A percentile compares a stretch with the other conserved stretches of the same genome.
Conservation (phyloP, 148 eudicot species). For the Rhododendron mucronatum region DNA sequence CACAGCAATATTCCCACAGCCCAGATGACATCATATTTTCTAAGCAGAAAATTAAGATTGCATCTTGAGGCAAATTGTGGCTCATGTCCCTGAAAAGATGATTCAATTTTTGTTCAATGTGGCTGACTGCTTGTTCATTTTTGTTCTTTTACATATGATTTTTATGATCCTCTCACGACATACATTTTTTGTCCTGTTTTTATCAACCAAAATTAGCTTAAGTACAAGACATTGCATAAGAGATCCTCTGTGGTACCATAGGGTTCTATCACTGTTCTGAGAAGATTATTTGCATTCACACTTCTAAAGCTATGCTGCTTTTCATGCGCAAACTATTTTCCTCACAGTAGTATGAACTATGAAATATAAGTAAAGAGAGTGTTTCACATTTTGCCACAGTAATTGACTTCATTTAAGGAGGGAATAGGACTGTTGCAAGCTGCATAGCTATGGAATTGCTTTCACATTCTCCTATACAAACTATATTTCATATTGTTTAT, state of each 20-base stretch:
- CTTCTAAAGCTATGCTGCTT: not conserved
- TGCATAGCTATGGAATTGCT: not conserved
- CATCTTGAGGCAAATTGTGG: not conserved
- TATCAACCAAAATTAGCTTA: slow-evolving; percentile 2
- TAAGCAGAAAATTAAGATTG: not conserved
- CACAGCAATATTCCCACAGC: not conserved
- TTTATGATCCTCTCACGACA: not conserved
- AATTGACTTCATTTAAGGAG: not conserved
- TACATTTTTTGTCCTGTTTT: not conserved
- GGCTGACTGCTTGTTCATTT: not conserved
- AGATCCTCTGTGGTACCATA: not conserved
- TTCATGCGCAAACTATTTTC: not conserved
- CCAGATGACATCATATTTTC: not conserved
- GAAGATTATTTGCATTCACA: not conserved
- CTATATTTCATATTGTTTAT: not conserved
- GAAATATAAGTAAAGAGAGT: not conserved
- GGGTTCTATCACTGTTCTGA: not conserved
- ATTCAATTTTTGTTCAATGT: not conserved
- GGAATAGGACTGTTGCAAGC: not conserved
- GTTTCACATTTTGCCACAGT: not conserved
- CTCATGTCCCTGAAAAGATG: not conserved
- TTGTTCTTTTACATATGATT: not conserved
- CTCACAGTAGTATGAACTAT: not conserved
- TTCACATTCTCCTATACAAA: not conserved
- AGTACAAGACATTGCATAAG: not conserved